Conservation (phyloP, 75 land plant species). For the Pinus albicaulis region DNA sequence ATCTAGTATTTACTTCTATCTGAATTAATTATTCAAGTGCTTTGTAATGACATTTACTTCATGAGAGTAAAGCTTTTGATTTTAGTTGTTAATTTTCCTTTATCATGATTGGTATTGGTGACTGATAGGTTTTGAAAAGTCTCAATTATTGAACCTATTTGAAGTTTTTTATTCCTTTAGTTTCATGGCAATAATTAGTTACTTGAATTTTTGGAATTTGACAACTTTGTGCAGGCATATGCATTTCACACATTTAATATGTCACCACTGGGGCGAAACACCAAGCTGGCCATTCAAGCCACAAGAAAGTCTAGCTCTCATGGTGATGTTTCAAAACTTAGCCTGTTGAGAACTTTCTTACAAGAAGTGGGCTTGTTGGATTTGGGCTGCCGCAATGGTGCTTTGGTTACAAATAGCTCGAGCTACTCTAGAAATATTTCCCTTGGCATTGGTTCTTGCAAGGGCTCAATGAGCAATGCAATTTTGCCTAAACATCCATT, state of each 20-base stretch:
- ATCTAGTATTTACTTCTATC: neutral
- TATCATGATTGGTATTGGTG: neutral
- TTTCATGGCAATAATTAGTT: neutral
- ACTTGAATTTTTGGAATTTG: neutral
- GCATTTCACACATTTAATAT: conserved; percentile 1
- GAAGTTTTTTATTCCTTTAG: neutral
- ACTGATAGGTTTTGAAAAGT: neutral
- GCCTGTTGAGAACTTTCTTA: neutral
- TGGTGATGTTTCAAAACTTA: conserved; percentile 1
- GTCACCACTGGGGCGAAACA: neutral
- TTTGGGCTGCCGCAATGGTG: neutral
- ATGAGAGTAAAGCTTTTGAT: neutral
- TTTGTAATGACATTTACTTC: neutral
- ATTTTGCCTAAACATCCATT: neutral
- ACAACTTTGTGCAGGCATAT: conserved; percentile 4
- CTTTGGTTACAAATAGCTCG: neutral
- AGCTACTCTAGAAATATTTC: conserved; percentile 1
- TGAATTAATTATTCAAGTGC: neutral
- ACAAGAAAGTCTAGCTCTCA: neutral
- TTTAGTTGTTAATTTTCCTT: neutral
- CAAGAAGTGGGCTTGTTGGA: conserved; percentile 1
- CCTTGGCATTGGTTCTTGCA: neutral
- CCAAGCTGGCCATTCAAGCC: conserved; percentile 3
- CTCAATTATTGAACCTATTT: neutral
- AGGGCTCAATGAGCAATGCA: neutral